Evolutionary conservation across 2,329 filamentous ascomycete genomes (phyloP).

Genomic region (Aspergillus tamarii): DNA sequence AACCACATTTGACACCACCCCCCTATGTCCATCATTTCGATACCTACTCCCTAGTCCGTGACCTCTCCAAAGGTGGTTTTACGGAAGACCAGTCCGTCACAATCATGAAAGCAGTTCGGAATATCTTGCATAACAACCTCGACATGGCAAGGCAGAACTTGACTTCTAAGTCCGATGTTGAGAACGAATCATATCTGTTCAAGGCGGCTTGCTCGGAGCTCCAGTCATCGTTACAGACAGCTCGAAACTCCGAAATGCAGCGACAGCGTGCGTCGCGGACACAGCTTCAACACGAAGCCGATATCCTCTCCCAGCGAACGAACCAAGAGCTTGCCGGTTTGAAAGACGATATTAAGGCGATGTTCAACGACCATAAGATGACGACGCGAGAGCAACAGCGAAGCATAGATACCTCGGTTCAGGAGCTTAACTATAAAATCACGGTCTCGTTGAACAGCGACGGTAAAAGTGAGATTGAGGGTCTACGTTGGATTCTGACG

Average conservation of each 20-base stretch:
- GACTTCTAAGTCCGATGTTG: constrained; percentile 87
- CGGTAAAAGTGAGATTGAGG: constrained; percentile 88
- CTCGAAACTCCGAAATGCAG: constrained; percentile 75
- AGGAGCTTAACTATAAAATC: constrained; percentile 96
- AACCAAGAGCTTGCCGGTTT: constrained; percentile 80
- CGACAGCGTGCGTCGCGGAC: constrained; percentile 80
- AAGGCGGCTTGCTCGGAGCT: constrained; percentile 91
- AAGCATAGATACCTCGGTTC: constrained; percentile 81
- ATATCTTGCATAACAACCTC: constrained; percentile 76
- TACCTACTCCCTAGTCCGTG: constrained; percentile 84
- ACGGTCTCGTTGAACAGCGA: constrained; percentile 88
- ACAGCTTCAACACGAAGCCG: constrained; percentile 90
- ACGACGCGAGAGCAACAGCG: constrained; percentile 85
- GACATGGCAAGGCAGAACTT: constrained; percentile 77
- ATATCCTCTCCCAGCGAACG: constrained; percentile 82
- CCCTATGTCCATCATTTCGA: constrained; percentile 97
- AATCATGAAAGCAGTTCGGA: constrained; percentile 89
- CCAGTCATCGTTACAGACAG: constrained; percentile 80
- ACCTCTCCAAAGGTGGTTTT: constrained; percentile 73
- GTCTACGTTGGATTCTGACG: constrained; percentile 81
- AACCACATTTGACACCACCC: constrained; percentile 65
- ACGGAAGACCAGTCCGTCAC: constrained; percentile 74
- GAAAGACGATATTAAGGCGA: constrained; percentile 88
- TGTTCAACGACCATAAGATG: constrained; percentile 97
- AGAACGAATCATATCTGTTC: constrained; percentile 95